These are phyloP conservation scores for Brettanomyces bruxellensis DNA, from an alignment of 805 yeast genomes.

Conservation along the genomic window DNA sequence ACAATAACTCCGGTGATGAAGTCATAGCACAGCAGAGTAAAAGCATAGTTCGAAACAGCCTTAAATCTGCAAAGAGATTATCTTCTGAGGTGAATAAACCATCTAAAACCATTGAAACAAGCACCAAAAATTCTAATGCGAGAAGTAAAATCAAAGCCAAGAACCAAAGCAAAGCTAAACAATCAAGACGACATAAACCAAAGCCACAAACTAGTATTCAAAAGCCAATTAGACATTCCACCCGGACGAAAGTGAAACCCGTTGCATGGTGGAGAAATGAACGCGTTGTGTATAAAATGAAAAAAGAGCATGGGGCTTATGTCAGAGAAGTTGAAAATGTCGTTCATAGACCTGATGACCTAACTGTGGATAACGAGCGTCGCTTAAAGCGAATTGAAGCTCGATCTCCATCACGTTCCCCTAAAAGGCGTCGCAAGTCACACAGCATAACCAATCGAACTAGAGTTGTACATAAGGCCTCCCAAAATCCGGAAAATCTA, in stretches of 20 bases:
- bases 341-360: constrained; percentile 36
- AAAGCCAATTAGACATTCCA: constrained; percentile 48
- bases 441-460: background rate
- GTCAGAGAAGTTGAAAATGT: constrained; percentile 53
- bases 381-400: background rate
- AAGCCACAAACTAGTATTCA: constrained; percentile 4
- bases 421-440: background rate
- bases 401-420: background rate
- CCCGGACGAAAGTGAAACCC: constrained; percentile 58
- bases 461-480: background rate
- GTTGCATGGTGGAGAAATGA: constrained; percentile 84
- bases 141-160: background rate
- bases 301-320: constrained; percentile 35
- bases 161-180: background rate
- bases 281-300: constrained; percentile 47
- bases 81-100: background rate
- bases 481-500: background rate
- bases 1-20: background rate
- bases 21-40: background rate
- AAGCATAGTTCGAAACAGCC: background rate
- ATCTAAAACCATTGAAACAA: no score
- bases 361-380: background rate
- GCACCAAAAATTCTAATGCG: background rate
- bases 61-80: background rate
- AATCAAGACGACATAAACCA: constrained; percentile 7